Conservation (phyloP, 2,329 filamentous ascomycete species). For the Xylariaceae sp. region DNA sequence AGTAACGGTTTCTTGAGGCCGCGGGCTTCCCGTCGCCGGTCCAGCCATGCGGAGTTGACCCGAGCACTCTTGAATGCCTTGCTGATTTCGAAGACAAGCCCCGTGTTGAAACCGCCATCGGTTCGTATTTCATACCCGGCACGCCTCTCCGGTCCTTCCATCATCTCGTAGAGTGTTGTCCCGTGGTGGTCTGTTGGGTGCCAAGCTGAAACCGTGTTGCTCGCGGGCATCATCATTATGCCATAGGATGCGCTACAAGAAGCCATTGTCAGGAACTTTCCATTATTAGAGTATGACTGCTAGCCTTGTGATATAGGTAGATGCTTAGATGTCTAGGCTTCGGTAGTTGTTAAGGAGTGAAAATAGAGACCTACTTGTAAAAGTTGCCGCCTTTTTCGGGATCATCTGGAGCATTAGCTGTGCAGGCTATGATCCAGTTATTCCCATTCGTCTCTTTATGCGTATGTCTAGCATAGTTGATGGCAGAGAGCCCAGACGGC, state of each 20-base stretch:
- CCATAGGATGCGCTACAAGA: slow-evolving; percentile 17
- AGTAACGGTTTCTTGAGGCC: background rate
- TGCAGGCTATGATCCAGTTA: slow-evolving; percentile 17
- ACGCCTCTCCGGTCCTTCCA: slow-evolving; percentile 7
- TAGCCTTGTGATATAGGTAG: no score
- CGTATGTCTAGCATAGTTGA: slow-evolving; percentile 19
- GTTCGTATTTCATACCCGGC: slow-evolving; percentile 12
- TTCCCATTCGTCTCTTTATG: slow-evolving; percentile 20
- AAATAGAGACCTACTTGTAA: slow-evolving; percentile 13
- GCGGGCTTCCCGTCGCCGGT: background rate
- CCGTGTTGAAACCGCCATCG: slow-evolving; percentile 17
- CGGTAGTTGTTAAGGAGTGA: no score
- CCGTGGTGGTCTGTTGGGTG: slow-evolving; percentile 18
- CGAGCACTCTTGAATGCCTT: slow-evolving; percentile 3
- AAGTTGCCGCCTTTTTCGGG: slow-evolving; percentile 18
- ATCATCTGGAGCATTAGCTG: slow-evolving; percentile 11
- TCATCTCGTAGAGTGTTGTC: slow-evolving; percentile 22
- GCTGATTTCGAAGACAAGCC: slow-evolving; percentile 3
- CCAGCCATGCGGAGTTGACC: slow-evolving; percentile 3
- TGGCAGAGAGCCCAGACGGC: slow-evolving; percentile 13
- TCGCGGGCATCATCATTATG: slow-evolving; percentile 19
- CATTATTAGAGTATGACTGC: no score
- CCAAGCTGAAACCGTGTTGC: slow-evolving; percentile 19
- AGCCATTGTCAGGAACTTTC: no score
- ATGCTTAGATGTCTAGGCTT: no score